These are phyloP conservation scores for Neopestalotiopsis sp. DNA, from an alignment of 2,329 filamentous ascomycete genomes.

Conservation along the genomic window DNA sequence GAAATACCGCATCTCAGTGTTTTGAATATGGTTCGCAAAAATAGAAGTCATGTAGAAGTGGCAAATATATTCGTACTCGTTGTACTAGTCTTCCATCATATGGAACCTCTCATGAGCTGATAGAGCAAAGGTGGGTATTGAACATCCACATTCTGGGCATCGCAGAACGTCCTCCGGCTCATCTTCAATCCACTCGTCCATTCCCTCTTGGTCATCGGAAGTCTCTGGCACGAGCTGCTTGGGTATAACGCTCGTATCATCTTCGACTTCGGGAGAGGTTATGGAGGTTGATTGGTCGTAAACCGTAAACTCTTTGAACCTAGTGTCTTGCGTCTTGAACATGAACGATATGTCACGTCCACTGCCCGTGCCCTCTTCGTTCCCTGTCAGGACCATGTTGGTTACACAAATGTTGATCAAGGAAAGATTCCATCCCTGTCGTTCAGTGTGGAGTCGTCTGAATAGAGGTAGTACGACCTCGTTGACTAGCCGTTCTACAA, in stretches of 20 bases:
- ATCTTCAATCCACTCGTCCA: slow-evolving; percentile 12
- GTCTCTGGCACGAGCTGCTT: not conserved
- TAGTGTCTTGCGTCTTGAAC: slow-evolving; percentile 77
- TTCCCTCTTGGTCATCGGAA: not conserved
- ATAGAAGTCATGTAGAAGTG: not conserved
- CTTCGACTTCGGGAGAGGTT: not conserved
- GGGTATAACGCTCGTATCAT: too few relatives aligned
- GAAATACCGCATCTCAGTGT: not conserved
- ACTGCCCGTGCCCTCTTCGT: slow-evolving; percentile 47
- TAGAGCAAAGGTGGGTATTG: slow-evolving; percentile 12
- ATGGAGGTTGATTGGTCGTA: slow-evolving; percentile 41
- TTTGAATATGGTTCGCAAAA: not conserved
- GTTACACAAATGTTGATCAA: slow-evolving; percentile 87
- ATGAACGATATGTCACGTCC: slow-evolving; percentile 82
- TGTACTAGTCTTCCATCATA: slow-evolving; percentile 6
- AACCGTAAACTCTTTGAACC: slow-evolving; percentile 70
- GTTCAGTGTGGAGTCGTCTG: slow-evolving; percentile 72
- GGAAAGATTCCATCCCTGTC: slow-evolving; percentile 76
- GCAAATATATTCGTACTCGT: not conserved
- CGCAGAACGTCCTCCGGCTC: not conserved
- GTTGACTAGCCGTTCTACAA: slow-evolving; percentile 72
- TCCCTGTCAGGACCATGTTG: slow-evolving; percentile 73
- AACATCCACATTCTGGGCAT: slow-evolving; percentile 5
- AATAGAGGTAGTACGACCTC: slow-evolving; percentile 76
- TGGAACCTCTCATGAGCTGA: slow-evolving; percentile 15